These are phyloP conservation scores for Scedosporium dehoogii DNA, from an alignment of 2,329 filamentous ascomycete genomes.

Conservation along the genomic window DNA sequence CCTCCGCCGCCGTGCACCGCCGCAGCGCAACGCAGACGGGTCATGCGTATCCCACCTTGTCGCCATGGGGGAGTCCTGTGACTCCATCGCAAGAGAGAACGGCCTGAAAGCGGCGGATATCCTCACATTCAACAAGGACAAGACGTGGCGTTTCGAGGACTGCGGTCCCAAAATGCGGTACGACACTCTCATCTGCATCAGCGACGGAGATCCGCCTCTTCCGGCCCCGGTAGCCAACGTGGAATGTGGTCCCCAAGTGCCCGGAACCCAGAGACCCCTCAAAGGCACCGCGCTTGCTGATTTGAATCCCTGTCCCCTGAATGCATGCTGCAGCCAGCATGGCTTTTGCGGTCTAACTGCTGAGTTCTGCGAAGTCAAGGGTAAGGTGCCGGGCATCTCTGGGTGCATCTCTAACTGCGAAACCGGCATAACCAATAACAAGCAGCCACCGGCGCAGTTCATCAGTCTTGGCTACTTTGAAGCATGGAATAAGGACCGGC, in stretches of 20 bases:
- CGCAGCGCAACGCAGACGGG: no score
- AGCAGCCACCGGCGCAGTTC: constrained; percentile 13
- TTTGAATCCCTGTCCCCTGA: constrained; percentile 37
- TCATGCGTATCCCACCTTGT: no score
- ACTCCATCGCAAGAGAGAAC: constrained; percentile 18
- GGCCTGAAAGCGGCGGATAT: constrained; percentile 21
- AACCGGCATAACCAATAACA: constrained; percentile 18
- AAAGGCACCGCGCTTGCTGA: constrained; percentile 20
- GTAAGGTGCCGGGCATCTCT: constrained; percentile 10
- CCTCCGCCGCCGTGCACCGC: no score
- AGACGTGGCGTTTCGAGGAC: constrained; percentile 27
- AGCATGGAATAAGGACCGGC: constrained; percentile 18
- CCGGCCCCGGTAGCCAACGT: constrained; percentile 20
- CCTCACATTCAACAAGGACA: constrained; percentile 19
- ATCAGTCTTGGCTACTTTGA: constrained; percentile 23
- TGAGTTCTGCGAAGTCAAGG: no score
- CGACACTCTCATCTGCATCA: constrained; percentile 21
- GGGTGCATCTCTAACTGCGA: constrained; percentile 23
- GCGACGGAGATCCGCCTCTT: constrained; percentile 22
- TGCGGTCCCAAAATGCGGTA: constrained; percentile 18
- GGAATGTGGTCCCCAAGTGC: constrained; percentile 31
- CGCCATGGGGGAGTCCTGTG: background rate
- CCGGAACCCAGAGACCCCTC: constrained; percentile 23
- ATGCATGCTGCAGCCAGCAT: constrained; percentile 30
- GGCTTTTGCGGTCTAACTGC: constrained; percentile 33